A percentile compares a stretch with the other conserved stretches of the same genome.
Evolutionary conservation across 2,329 filamentous ascomycete genomes (phyloP).

Genomic region (Paraphaeosphaeria minitans): DNA sequence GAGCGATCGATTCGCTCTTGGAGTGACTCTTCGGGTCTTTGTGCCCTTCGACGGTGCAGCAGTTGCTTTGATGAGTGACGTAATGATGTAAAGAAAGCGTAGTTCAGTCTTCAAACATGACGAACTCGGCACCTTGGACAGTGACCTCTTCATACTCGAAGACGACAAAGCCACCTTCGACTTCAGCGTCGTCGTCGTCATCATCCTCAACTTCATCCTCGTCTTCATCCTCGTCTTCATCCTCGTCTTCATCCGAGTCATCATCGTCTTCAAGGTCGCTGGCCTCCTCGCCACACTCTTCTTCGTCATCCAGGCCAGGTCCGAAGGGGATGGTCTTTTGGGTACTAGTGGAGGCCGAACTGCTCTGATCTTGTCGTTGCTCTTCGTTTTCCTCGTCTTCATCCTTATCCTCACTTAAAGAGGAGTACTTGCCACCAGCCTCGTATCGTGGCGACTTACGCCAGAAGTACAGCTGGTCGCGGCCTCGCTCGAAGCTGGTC

Average conservation of each 20-base stretch:
- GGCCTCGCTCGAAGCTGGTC: conserved; percentile 28
- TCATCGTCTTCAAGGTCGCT: background rate
- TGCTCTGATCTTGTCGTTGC: background rate
- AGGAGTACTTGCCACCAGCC: conserved; percentile 32
- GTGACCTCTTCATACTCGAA: conserved; percentile 3
- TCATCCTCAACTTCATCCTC: conserved; percentile 7
- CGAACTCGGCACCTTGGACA: conserved; percentile 1
- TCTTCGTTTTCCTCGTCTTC: background rate
- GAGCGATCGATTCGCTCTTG: background rate
- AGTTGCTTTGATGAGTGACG: no score
- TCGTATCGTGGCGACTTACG: conserved; percentile 36
- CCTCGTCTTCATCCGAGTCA: background rate
- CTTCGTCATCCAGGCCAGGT: background rate
- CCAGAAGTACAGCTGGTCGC: conserved; percentile 32
- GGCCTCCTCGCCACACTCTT: background rate
- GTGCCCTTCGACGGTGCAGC: background rate
- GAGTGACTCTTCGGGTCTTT: background rate
- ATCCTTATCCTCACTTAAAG: background rate
- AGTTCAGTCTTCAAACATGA: background rate
- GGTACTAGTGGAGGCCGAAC: background rate
- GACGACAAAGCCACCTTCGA: background rate
- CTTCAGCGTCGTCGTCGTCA: background rate
- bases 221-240: background rate
- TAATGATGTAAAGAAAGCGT: background rate
- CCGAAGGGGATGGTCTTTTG: background rate